Conservation (phyloP, 75 land plant species). For the Pinus taeda region DNA sequence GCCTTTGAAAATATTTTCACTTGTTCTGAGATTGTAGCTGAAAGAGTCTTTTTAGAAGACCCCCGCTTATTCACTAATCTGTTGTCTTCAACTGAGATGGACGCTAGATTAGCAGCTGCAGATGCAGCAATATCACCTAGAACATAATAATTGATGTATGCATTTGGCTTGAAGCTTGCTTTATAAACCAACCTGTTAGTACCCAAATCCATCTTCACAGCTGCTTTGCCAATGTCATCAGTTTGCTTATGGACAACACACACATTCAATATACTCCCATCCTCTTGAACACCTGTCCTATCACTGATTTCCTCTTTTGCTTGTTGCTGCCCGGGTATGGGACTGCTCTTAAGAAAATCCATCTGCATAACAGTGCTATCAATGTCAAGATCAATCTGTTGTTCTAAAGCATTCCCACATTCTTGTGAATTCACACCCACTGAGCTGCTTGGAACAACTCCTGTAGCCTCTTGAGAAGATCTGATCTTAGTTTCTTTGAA, state of each 20-base stretch:
- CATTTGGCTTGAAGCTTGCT: conserved; percentile 25
- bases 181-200: not conserved
- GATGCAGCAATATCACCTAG: conserved; percentile 82
- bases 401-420: not conserved
- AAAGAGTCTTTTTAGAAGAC: conserved; percentile 24
- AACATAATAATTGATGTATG: conserved; percentile 72
- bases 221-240: not conserved
- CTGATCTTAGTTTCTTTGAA: not conserved
- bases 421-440: not conserved
- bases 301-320: not conserved
- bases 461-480: not conserved
- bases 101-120: conserved; percentile 81
- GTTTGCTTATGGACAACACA: not conserved
- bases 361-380: not conserved
- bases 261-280: not conserved
- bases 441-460: not conserved
- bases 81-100: conserved; percentile 39
- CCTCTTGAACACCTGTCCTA: not conserved
- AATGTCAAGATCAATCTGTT: not conserved
- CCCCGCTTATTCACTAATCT: conserved; percentile 15
- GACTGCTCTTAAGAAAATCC: not conserved
- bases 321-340: not conserved
- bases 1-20: conserved; percentile 69
- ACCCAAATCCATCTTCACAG: not conserved
- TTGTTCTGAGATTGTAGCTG: conserved; percentile 52